These are phyloP conservation scores for Boechera divaricarpa DNA, from an alignment of 345 rosid species.

Conservation along the genomic window DNA sequence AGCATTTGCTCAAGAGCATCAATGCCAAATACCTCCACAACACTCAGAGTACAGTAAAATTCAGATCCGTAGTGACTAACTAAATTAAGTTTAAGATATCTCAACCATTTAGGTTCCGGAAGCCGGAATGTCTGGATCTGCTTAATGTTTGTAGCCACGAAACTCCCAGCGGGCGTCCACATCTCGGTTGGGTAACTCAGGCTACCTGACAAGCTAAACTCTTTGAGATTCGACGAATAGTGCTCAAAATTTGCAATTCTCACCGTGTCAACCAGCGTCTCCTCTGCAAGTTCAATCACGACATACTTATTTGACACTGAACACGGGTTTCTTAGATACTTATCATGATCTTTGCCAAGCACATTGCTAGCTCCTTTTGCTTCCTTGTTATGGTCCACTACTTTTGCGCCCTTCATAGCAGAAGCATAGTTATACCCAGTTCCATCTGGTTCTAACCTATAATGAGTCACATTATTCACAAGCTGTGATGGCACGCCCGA, in stretches of 20 bases:
- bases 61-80: constrained; percentile 90
- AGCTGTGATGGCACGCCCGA: constrained; percentile 49
- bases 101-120: constrained; percentile 86
- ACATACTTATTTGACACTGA: constrained; percentile 75
- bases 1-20: constrained; percentile 95
- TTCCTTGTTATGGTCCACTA: constrained; percentile 85
- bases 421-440: constrained; percentile 88
- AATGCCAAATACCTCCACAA: constrained; percentile 82
- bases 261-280: constrained; percentile 86
- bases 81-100: constrained; percentile 78
- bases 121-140: constrained; percentile 78
- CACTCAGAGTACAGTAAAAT: constrained; percentile 91
- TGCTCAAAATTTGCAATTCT: constrained; percentile 91
- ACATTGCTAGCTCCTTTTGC: constrained; percentile 91
- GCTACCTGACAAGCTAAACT: constrained; percentile 78
- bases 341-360: constrained; percentile 78
- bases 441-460: constrained; percentile 87
- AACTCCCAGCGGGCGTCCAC: constrained; percentile 69
- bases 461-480: constrained; percentile 74
- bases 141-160: constrained; percentile 74
- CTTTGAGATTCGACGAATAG: constrained; percentile 85
- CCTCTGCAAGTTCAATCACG: constrained; percentile 84
- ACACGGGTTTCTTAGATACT: constrained; percentile 88
- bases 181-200: constrained; percentile 72
- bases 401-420: constrained; percentile 81